A percentile compares a stretch with the other conserved stretches of the same genome.
These are phyloP conservation scores for Smittium mucronatum DNA, from an alignment of 371 early-diverging fungal species.

Conservation along the genomic window DNA sequence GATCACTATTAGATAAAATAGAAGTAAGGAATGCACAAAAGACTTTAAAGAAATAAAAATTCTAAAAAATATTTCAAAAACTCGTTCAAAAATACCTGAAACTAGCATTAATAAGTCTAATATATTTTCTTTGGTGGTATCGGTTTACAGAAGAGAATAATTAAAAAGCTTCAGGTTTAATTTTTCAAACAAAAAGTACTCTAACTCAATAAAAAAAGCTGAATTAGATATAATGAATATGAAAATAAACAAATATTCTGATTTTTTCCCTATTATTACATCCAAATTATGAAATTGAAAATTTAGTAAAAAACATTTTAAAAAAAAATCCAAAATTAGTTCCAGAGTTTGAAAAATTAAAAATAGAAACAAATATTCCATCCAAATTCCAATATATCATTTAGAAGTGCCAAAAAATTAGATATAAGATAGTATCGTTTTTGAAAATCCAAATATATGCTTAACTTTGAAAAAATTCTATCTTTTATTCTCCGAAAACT, in stretches of 20 bases:
- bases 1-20: not conserved
- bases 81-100: not conserved
- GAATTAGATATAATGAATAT: not conserved
- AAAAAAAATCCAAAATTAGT: not conserved
- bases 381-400: not conserved
- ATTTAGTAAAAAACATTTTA: not conserved
- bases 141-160: not conserved
- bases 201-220: not conserved
- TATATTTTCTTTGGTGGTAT: not conserved
- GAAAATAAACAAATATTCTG: not conserved
- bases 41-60: not conserved
- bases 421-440: not conserved
- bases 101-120: not conserved
- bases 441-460: not conserved
- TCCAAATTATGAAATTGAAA: not conserved
- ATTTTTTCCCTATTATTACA: not conserved
- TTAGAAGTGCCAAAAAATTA: not conserved
- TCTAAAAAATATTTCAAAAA: not conserved
- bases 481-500: not conserved
- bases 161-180: not conserved
- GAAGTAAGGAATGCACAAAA: not conserved
- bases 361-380: not conserved
- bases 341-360: not conserved
- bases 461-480: not conserved
- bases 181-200: not conserved